Percentiles rank a stretch among this genome's conserved stretches.
phyloP scores from a whole-genome alignment of 805 yeast genomes.

The Starmera amethionina region DNA sequence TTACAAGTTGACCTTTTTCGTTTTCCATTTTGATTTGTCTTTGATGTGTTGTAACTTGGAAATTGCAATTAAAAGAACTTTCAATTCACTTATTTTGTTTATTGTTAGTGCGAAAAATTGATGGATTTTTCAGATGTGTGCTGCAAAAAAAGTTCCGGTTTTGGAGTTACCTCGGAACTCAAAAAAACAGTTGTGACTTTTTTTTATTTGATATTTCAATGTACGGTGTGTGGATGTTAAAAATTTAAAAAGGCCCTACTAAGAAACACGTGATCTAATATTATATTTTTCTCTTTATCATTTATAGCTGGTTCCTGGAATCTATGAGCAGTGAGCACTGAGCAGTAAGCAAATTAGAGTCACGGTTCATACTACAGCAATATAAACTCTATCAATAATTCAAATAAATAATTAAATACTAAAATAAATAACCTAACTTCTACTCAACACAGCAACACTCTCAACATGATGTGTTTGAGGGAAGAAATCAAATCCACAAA shows the following conservation, averaged over 20 bases:
- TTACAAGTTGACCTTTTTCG: conserved; percentile 99
- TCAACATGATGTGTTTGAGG: conserved; percentile 93
- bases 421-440: conserved; percentile 9
- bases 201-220: no score
- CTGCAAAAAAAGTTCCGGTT: no score
- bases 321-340: not conserved
- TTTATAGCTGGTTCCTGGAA: no score
- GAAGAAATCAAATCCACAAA: conserved; percentile 94
- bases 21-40: conserved; percentile 80
- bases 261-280: no score
- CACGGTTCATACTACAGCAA: not conserved
- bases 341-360: no score
- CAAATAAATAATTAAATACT: not conserved
- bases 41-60: not conserved
- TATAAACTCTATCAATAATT: not conserved
- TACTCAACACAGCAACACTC: conserved; percentile 64
- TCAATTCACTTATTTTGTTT: conserved; percentile 1
- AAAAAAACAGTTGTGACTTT: not conserved
- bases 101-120: no score
- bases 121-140: no score
- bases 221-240: not conserved
- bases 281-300: no score
- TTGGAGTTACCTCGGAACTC: not conserved
- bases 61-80: not conserved
- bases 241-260: no score